These are phyloP conservation scores for Apiotrichum gamsii DNA, from an alignment of 1,284 basidiomycete species.

Conservation along the genomic window DNA sequence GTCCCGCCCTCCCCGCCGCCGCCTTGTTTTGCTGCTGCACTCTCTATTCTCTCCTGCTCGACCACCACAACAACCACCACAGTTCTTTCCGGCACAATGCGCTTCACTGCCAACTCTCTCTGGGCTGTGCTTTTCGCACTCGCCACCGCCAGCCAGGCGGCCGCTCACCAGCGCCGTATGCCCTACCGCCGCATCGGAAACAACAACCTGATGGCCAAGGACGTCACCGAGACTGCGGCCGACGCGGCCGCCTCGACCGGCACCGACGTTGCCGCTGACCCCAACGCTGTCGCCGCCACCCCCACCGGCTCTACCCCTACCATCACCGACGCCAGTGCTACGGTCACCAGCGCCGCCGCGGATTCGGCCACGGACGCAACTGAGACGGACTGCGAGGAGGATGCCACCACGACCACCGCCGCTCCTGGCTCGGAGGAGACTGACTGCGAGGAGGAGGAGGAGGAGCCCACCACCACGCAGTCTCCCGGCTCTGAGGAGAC, in stretches of 20 bases:
- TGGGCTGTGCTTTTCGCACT: conserved; percentile 15
- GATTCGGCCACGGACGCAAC: neutral
- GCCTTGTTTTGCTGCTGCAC: too few relatives aligned
- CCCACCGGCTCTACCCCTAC: neutral
- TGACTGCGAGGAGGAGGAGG: neutral
- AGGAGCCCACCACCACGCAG: neutral
- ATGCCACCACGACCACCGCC: conserved; percentile 27
- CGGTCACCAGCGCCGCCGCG: neutral
- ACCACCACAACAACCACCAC: too few relatives aligned
- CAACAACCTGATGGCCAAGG: neutral
- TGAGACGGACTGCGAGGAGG: conserved; percentile 7
- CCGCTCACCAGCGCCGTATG: conserved; percentile 8
- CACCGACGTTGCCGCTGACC: neutral
- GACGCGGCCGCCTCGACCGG: neutral
- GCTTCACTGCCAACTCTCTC: conserved; percentile 7
- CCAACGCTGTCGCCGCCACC: neutral
- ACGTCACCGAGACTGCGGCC: neutral
- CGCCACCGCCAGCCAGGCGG: conserved; percentile 14
- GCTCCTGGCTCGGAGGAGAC: conserved; percentile 45
- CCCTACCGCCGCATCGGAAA: conserved; percentile 1
- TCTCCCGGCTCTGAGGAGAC: conserved; percentile 1
- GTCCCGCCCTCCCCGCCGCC: too few relatives aligned
- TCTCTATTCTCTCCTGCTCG: too few relatives aligned
- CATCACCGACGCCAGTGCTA: neutral
- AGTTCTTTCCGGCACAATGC: conserved; percentile 8